These are phyloP conservation scores for Eucalyptus melliodora DNA, from an alignment of 345 rosid genomes.

Conservation along the genomic window DNA sequence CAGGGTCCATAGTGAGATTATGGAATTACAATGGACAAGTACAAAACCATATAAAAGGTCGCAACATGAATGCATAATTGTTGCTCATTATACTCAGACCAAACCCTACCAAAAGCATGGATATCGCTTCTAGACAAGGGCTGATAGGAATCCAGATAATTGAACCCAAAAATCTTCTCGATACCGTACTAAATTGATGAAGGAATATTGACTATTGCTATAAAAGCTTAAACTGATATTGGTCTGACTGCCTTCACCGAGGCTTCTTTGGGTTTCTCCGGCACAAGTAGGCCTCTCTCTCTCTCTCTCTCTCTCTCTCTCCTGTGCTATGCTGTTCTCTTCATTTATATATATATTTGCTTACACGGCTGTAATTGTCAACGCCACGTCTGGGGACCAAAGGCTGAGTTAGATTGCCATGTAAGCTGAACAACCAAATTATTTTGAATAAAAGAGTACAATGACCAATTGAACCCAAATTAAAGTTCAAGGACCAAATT, in stretches of 20 bases:
- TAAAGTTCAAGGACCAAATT: background rate
- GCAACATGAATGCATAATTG: background rate
- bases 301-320: background rate
- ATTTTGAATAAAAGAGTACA: background rate
- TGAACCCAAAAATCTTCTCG: no score
- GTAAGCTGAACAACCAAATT: background rate
- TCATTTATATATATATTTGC: background rate
- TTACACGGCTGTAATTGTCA: background rate
- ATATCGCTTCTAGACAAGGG: no score
- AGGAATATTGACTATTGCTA: background rate
- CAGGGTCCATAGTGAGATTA: background rate
- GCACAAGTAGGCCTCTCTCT: background rate
- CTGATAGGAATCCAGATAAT: no score
- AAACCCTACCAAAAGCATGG: no score
- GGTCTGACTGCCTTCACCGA: background rate
- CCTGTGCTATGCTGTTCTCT: background rate
- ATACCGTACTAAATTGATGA: background rate
- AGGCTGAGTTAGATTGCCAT: background rate
- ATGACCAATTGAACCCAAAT: background rate
- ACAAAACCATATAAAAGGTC: background rate
- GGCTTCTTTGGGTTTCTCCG: background rate
- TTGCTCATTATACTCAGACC: background rate
- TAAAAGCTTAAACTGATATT: background rate
- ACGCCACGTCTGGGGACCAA: background rate
- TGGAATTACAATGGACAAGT: background rate